Evolutionary conservation across 495 filamentous ascomycete species (phyloP), one percentile per base, ranked within the genome.

Genomic region (Neurospora cerealis): DNA sequence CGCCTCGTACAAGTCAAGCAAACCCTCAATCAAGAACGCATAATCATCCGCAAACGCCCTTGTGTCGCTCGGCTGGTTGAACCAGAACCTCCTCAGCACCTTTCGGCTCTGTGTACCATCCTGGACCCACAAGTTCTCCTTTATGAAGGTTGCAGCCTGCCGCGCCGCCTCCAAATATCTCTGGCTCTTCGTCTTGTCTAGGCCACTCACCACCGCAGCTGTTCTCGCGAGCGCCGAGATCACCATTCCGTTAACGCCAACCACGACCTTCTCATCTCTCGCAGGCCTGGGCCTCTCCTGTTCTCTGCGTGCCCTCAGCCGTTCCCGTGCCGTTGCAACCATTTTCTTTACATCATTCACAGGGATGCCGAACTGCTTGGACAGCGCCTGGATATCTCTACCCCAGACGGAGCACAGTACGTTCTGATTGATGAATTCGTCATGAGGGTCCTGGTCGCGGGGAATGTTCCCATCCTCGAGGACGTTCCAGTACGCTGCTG

Each of bases 21-120:
- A 84, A 1, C 94, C 96, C 37, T 90, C 87, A 69, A 94, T 93
- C 70, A 98, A 78, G 81, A 93, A 97, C 4, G 96, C 95, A 80
- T 98, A 99, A 80, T 99, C 96, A 75, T 99, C 96, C 6, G 95
- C 95, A 81, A 98, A 97, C 1, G 89, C 96, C 6, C 85, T 85
- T 0, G 91, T 92, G 42, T 91, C 86, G 36, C 93, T 92, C 1
- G 79, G 41, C 84, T 77, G 80, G 75, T 94, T 89, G 38, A 90
- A 89, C 79, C 90, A 97, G 66, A 96, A 91, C 34, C 96, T 87
- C 75, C 90, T 91, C 48, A 98, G 82, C 4, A 86, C 86, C 37
- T 89, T 89, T 28, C 70, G 41, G 15, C 17, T 36, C 40, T 62
- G 41, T 13, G 39, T 70, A 9, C 41, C 42, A 2, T 81, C 74